These are phyloP conservation scores for Smallanthus sonchifolius DNA, from an alignment of 129 eudicot genomes.

Conservation along the genomic window DNA sequence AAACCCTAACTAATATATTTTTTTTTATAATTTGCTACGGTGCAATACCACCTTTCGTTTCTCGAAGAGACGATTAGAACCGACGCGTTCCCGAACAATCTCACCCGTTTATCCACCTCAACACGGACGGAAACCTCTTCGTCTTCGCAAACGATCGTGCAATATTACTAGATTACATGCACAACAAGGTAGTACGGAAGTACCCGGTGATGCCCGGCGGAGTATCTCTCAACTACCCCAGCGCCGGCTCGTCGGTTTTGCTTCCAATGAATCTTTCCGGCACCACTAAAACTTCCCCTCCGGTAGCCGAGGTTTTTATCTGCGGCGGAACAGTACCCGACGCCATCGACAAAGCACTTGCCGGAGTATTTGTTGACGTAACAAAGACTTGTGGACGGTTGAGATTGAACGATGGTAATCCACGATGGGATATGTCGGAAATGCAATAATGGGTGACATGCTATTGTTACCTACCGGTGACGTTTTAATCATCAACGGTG, in stretches of 20 bases:
- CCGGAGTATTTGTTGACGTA: conserved; percentile 25
- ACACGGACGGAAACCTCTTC: conserved; percentile 39
- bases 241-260: conserved; percentile 43
- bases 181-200: conserved; percentile 22
- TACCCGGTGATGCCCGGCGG: conserved; percentile 45
- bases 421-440: conserved; percentile 57
- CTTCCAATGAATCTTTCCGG: conserved; percentile 34
- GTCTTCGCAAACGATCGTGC: conserved; percentile 41
- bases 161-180: conserved; percentile 29
- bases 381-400: conserved; percentile 56
- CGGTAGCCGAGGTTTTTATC: conserved; percentile 36
- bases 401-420: conserved; percentile 40
- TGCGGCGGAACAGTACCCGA: conserved; percentile 59
- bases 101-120: conserved; percentile 39
- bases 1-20: too few species aligned
- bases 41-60: conserved; percentile 29
- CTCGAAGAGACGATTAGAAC: conserved; percentile 25
- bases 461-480: conserved; percentile 51
- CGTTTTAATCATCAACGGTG: conserved; percentile 67
- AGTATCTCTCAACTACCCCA: conserved; percentile 34
- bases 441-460: conserved; percentile 91
- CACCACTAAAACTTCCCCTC: background rate
- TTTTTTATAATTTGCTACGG: background rate
- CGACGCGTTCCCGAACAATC: conserved; percentile 30
- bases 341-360: conserved; percentile 27